Evolutionary conservation across 768 basidiomycete genomes (phyloP), one percentile per base, ranked within the genome.

Genomic region (Flagelloscypha sp.): DNA sequence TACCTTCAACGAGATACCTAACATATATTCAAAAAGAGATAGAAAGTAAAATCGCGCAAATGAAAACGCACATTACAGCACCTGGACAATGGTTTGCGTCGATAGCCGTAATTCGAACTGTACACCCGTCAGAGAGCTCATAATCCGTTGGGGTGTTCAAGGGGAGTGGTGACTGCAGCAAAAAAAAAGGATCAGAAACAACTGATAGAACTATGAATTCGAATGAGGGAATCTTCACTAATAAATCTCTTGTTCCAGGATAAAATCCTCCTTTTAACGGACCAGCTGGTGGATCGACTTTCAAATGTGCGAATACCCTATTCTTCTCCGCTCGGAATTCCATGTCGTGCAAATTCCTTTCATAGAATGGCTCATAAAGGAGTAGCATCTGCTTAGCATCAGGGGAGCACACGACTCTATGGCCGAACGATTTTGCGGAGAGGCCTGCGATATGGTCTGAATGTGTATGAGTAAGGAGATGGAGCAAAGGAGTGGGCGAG

Each of bases 61-160:
- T 6, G n/a, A 13, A 19, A 4, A 58, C 77, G 18, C 48, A 90
- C 92, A 97, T 94, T 27, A 89, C 81, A 0, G 90, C 82, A 0
- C 93, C 93, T 8, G 89, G 93, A 52, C 92, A 95, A 54, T 97
- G 93, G 49, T 95, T 95, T 0, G 93, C 93, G 48, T 93, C 86
- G 6, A 95, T 56, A 7, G 84, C 66, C 0, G 89, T 93, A 38
- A 95, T 68, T 0, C 68, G 77, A 7, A 94, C 80, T 3, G 52
- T 55, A 45, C 79, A 72, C 6, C 61, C 60, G 16, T 68, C 59
- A 4, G 66, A 70, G 12, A 93, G 53, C 23, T 78, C 72, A 20
- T 80, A 64, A 21, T 52, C 39, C 0, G 75, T 82, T 0, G 89
- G 86, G 3, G 67, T 68, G 39, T 88, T 67, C 35, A 84, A 48